These are phyloP conservation scores for Tirmania nivea DNA, from an alignment of 495 filamentous ascomycete genomes.

Conservation along the genomic window DNA sequence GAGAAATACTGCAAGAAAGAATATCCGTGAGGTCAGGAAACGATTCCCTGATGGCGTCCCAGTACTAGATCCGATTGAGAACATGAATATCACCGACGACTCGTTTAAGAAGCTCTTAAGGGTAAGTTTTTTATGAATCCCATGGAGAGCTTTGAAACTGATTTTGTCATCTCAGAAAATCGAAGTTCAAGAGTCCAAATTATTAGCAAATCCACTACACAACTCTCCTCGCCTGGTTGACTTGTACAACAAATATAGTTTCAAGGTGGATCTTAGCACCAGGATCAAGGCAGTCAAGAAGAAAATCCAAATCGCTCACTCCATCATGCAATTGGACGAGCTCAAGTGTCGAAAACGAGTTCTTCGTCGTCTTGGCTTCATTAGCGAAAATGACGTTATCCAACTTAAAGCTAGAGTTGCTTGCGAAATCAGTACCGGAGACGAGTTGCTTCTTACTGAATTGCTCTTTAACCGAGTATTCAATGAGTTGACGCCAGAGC, in stretches of 20 bases:
- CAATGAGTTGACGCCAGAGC: constrained; percentile 76
- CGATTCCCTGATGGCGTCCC: constrained; percentile 89
- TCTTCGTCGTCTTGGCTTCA: constrained; percentile 85
- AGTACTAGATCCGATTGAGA: constrained; percentile 73
- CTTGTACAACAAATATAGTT: constrained; percentile 62
- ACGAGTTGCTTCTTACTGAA: constrained; percentile 75
- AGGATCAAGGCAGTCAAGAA: constrained; percentile 76
- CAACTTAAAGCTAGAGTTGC: constrained; percentile 86
- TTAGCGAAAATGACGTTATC: constrained; percentile 83
- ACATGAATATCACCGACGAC: constrained; percentile 82
- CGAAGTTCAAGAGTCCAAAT: constrained; percentile 77
- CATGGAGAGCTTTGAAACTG: neutral
- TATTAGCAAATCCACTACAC: constrained; percentile 75
- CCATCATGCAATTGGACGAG: constrained; percentile 81
- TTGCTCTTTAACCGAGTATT: constrained; percentile 94
- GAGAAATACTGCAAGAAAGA: constrained; percentile 40
- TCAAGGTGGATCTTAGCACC: constrained; percentile 49
- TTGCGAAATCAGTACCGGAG: constrained; percentile 72
- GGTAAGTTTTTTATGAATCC: constrained; percentile 22
- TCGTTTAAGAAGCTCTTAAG: constrained; percentile 79
- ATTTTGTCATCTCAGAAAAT: constrained; percentile 41
- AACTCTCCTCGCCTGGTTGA: constrained; percentile 61
- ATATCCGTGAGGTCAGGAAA: constrained; percentile 49
- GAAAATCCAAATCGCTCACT: constrained; percentile 58
- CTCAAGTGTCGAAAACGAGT: constrained; percentile 89